Base-by-base conservation (phyloP, 768 basidiomycete genomes). In the Tylopilus sp. region DNA sequence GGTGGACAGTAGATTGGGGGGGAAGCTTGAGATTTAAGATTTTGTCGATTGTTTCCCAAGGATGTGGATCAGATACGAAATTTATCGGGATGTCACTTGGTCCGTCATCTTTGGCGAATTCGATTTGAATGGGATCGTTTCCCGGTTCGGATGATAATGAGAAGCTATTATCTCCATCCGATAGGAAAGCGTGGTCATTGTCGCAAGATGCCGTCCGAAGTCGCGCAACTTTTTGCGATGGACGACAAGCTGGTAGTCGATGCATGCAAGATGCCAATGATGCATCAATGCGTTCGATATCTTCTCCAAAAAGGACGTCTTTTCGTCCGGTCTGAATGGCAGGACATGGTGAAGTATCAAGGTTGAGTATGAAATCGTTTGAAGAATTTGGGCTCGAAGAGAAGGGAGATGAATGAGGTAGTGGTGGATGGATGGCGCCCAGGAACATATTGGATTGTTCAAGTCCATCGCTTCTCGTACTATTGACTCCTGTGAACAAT, bases 21-120 rank as follows among this genome's bases (percentile, higher is more conserved):
- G 40, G 25, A 50, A 48, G 45, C 25, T 52, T 3, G 37, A 69
- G 56, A n/a, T 58, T 48, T 21, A 69, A 43, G 4, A 71, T 65
- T 25, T 26, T 63, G 25, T 60, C 61, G n/a, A 69, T 71, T 21
- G 67, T 63, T 42, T 61, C 58, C 68, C 68, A 69, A 14, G 68
- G 68, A 43, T 65, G 57, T 6, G 68, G 67, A 49, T 69, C 68
- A n/a, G 61, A 57, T 25, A 69, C 52, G 52, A 71, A 59, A 52
- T 69, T 55, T 17, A 71, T 45, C 21, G 57, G 55, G 37, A 57
- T 31, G 19, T 41, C 22, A 13, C 24, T n/a, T 36, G 31, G 37
- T n/a, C 26, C 7, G 19, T 30, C 33, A 19, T 54, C 49, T 29
- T 36, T 30, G 17, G 24, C 9, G 17, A 37, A 42, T 31, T 48